phyloP scores from a whole-genome alignment of 768 basidiomycete genomes.

The Dioszegia aurantiaca region DNA sequence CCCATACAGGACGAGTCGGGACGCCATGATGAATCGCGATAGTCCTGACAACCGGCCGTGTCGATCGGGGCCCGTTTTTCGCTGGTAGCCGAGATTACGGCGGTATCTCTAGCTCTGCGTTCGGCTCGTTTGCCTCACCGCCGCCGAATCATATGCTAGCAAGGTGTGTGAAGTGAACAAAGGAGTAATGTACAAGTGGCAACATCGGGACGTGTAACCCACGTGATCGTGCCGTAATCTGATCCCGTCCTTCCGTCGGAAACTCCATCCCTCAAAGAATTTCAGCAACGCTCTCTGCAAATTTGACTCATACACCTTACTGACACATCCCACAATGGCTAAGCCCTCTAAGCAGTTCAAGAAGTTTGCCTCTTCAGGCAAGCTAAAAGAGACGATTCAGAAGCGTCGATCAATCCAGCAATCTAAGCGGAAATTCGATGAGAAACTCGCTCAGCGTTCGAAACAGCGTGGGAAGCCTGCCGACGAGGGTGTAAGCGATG shows the following conservation, averaged over 20 bases:
- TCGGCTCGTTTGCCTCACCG: too few species aligned
- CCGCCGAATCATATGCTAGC: too few species aligned
- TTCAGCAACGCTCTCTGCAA: not conserved
- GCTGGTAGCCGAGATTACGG: not conserved
- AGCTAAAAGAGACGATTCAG: slow-evolving; percentile 81
- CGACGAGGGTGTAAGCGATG: slow-evolving; percentile 46
- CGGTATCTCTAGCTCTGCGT: too few species aligned
- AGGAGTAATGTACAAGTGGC: not conserved
- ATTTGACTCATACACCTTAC: not conserved
- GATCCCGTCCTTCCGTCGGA: not conserved
- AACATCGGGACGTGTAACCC: not conserved
- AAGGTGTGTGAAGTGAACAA: too few species aligned
- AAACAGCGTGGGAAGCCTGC: slow-evolving; percentile 51
- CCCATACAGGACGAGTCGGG: slow-evolving; percentile 63
- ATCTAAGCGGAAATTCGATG: slow-evolving; percentile 67
- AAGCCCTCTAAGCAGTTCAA: slow-evolving; percentile 76
- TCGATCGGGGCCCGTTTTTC: not conserved
- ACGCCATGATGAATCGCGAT: slow-evolving; percentile 19
- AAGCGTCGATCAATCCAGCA: slow-evolving; percentile 77
- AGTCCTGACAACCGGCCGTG: too few species aligned
- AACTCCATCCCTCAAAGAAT: slow-evolving; percentile 11
- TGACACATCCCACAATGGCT: slow-evolving; percentile 40
- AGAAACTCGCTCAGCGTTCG: slow-evolving; percentile 57
- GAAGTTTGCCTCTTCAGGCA: slow-evolving; percentile 84
- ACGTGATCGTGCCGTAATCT: not conserved